Base-by-base conservation (phyloP, 371 early-diverging fungal species). In the Phascolomyces articulosus region DNA sequence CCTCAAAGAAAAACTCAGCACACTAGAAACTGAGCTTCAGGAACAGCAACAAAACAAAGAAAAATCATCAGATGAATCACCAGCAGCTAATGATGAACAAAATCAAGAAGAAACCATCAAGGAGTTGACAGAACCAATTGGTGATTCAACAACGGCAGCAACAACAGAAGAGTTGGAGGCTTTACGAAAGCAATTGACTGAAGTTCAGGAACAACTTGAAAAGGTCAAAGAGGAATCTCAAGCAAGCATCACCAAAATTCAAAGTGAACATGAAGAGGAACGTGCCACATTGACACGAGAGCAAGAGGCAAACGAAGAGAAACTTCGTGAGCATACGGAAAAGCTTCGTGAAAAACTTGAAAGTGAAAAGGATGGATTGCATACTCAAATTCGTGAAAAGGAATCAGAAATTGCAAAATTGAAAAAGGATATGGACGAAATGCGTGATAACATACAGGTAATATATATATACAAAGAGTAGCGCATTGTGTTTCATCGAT, bases 391-490 rank as follows among this genome's bases (percentile, higher is more conserved):
- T 18, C 64, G 27, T 44, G 64, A 60, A 16, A 71, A 71, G 58
- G 67, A 71, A 47, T 24, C 38, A 16, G 72, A 78, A 27, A 58
- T 74, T n/a, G 47, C 58, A 1, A 66, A 63, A 27, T 51, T 64
- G 53, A 60, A 67, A 44, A 63, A 67, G 54, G 64, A 66, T 23
- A 68, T 71, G 64, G 71, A 71, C 44, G 67, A 55, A 3, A 56
- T 71, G 61, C 65, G 71, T 9, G 71, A 67, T 20, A 67, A 63
- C 13, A 66, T 67, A 26, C 64, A 68, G 66, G 66, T 62, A n/a
- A n/a, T n/a, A n/a, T n/a, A n/a, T n/a, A 60, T 16, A n/a, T 11
- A 27, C 44, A 53, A 18, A 23, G 9, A 38, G n/a, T 18, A 13
- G 16, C 15, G 16, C 15, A 15, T 4, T 44, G 44, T 44, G 44